phyloP scores from a whole-genome alignment of 805 yeast species.

The Saccharomycopsis fermentans region DNA sequence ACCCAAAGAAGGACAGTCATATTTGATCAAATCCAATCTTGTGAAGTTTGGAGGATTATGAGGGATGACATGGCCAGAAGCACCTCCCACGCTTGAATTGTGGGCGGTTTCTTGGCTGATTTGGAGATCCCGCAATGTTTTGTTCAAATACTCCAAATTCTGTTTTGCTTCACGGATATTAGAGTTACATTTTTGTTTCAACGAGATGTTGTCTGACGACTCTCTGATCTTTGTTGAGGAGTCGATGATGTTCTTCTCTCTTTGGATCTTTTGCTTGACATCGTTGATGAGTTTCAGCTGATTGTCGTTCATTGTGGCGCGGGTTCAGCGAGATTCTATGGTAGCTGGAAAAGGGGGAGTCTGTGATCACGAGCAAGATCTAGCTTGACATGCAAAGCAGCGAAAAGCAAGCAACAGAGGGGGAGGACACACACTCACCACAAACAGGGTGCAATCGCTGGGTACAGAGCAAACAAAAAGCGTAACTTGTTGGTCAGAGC shows the following conservation, averaged over 20 bases:
- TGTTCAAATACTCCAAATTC: slow-evolving; percentile 80
- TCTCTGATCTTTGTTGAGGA: slow-evolving; percentile 79
- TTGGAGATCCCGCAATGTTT: slow-evolving; percentile 53
- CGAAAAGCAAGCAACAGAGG: no score
- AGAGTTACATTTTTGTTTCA: slow-evolving; percentile 83
- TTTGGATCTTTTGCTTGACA: slow-evolving; percentile 73
- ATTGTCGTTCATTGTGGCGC: not conserved
- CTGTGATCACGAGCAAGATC: no score
- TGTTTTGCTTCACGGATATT: slow-evolving; percentile 86
- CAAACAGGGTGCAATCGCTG: no score
- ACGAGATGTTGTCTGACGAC: slow-evolving; percentile 68
- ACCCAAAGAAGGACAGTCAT: slow-evolving; percentile 90
- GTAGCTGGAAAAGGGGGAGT: no score
- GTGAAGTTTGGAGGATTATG: slow-evolving; percentile 27
- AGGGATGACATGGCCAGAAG: not conserved
- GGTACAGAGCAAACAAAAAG: no score
- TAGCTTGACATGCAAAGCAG: no score
- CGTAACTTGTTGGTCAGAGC: no score
- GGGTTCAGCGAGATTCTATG: no score
- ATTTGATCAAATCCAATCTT: slow-evolving; percentile 72
- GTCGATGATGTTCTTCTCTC: slow-evolving; percentile 77
- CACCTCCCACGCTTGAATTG: not conserved
- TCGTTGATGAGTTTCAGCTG: slow-evolving; percentile 41
- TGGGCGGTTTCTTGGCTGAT: not conserved
- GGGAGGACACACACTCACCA: no score